Percentiles rank a stretch among this genome's conserved stretches.
These are phyloP conservation scores for Colletotrichum cuscutae DNA, from an alignment of 2,329 filamentous ascomycete genomes.

Conservation along the genomic window DNA sequence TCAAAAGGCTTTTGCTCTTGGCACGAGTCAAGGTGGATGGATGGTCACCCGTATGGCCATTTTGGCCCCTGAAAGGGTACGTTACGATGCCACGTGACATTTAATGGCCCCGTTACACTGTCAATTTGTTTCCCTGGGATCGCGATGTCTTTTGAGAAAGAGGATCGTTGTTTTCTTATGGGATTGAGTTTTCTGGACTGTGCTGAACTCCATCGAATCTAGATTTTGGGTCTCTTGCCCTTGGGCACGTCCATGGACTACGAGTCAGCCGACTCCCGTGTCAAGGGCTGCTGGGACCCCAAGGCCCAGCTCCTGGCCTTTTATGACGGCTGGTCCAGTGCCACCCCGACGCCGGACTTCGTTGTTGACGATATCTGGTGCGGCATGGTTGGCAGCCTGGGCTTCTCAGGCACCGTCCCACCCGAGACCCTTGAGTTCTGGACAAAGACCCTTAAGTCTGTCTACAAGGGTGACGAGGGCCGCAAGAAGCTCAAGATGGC, in stretches of 20 bases:
- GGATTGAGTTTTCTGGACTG: background rate
- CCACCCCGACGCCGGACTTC: conserved; percentile 55
- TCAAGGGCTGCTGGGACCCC: conserved; percentile 61
- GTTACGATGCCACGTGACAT: conserved; percentile 15
- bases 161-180: background rate
- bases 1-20: conserved; percentile 58
- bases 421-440: conserved; percentile 54
- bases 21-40: conserved; percentile 65
- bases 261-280: conserved; percentile 57
- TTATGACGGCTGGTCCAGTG: conserved; percentile 52
- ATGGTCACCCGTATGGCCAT: conserved; percentile 61
- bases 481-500: conserved; percentile 60
- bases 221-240: conserved; percentile 59
- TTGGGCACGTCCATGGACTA: conserved; percentile 65
- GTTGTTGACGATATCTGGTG: conserved; percentile 58
- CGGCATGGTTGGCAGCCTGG: conserved; percentile 55
- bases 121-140: background rate
- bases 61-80: conserved; percentile 58
- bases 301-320: conserved; percentile 53
- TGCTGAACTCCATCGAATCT: background rate
- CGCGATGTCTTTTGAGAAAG: background rate
- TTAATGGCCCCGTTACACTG: background rate
- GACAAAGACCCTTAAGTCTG: conserved; percentile 54
- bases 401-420: conserved; percentile 54
- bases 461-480: conserved; percentile 62